Evolutionary conservation across 2,329 filamentous ascomycete genomes (phyloP), one percentile per base, ranked within the genome.

Genomic region (Dactylonectria estremocensis): DNA sequence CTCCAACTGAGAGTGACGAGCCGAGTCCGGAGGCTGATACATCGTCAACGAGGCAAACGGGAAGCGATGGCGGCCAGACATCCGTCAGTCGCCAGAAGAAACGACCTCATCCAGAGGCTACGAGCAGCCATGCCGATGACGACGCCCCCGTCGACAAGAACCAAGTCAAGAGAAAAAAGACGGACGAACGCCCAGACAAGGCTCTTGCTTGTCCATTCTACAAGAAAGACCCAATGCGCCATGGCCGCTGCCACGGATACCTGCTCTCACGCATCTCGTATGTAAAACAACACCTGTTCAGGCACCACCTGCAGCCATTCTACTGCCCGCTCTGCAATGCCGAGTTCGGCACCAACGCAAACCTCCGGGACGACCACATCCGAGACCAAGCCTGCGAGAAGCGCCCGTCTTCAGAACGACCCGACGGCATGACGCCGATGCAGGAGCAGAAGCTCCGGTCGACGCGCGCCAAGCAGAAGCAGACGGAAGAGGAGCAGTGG

Each of bases 171-270:
- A 31, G 56, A n/a, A 35, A 35, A n/a, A 64, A 59, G 28, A 54
- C 43, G 7, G 63, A 61, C 28, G 63, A 66, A 3, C 49, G 54
- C 3, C 40, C 52, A 5, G 46, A 40, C 9, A 49, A 28, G 9
- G 24, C 18, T 3, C 24, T 66, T 9, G 63, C 63, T 3, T 66
- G 63, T n/a, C 63, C 63, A 9, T 66, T 55, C 50, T 66, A 66
- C 49, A 66, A 66, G 33, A 60, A 66, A 9, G 52, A 61, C 20
- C 56, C 56, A 14, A 61, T 61, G 11, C 40, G 43, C 2, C 56
- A 66, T 16, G n/a, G 43, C 11, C 49, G 49, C 7, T 66, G 63
- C 4, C 52, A 55, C 9, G 33, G 56, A 28, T 61, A 55, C 28
- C 14, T 61, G 14, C 35, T 66, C 10, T 61, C 48, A 18, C 49